These are phyloP conservation scores for Blastocystis sp. DNA, from an alignment of 352 stramenopile genomes.

Conservation along the genomic window DNA sequence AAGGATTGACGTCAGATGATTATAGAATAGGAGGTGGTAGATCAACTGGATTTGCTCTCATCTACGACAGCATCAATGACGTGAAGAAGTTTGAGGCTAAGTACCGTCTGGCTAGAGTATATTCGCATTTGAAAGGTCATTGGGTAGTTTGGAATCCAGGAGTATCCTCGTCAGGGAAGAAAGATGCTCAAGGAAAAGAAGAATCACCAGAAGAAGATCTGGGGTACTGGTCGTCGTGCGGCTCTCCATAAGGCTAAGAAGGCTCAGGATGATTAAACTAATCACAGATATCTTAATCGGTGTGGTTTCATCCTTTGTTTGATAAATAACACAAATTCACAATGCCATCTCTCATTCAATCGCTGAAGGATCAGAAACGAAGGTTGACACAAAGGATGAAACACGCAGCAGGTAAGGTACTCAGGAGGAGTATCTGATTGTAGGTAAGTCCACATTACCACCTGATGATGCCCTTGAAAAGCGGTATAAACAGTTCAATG, in stretches of 20 bases:
- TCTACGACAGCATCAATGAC: slow-evolving; percentile 55
- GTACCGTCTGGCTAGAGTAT: slow-evolving; percentile 62
- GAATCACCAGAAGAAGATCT: slow-evolving; percentile 63
- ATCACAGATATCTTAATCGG: not conserved
- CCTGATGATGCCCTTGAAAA: slow-evolving; percentile 18
- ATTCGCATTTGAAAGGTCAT: not conserved
- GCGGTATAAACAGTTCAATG: not conserved
- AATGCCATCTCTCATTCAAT: slow-evolving; percentile 54
- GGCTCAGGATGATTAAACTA: slow-evolving; percentile 61
- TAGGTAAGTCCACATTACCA: not conserved
- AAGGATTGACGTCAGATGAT: not conserved
- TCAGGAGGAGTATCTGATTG: too few species aligned
- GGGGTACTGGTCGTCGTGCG: slow-evolving; percentile 60
- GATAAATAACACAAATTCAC: not conserved
- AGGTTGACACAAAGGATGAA: slow-evolving; percentile 24
- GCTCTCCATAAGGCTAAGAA: slow-evolving; percentile 61
- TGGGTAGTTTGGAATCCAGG: slow-evolving; percentile 46
- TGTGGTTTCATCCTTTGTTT: slow-evolving; percentile 5
- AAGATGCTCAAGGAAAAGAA: slow-evolving; percentile 63
- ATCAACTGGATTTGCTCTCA: slow-evolving; percentile 11
- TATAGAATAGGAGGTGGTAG: not conserved
- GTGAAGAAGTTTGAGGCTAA: slow-evolving; percentile 61
- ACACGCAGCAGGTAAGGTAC: not conserved
- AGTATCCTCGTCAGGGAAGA: slow-evolving; percentile 43
- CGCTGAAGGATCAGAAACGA: slow-evolving; percentile 41